Evolutionary conservation across 2,329 filamentous ascomycete genomes (phyloP).

Genomic region (Thelonectria blattea): DNA sequence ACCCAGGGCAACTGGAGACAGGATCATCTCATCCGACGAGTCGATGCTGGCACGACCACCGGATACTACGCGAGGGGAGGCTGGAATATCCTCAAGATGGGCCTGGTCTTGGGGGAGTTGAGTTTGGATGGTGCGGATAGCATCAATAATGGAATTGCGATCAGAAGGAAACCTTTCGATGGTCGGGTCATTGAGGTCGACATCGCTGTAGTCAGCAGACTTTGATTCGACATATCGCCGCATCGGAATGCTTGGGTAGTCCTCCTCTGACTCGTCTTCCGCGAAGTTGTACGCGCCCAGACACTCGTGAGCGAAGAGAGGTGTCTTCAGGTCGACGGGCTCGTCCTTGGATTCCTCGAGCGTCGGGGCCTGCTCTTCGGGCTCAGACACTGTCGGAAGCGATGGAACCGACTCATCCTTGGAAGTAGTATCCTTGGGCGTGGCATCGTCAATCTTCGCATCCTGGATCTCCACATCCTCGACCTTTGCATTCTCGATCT

Average conservation of each 20-base stretch:
- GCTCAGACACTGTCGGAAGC: neutral
- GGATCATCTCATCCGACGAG: slow-evolving; percentile 43
- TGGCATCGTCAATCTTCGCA: too few relatives aligned
- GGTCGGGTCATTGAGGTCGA: slow-evolving; percentile 54
- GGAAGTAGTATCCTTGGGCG: neutral
- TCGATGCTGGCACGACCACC: slow-evolving; percentile 46
- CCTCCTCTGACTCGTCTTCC: slow-evolving; percentile 41
- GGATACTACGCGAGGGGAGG: slow-evolving; percentile 45
- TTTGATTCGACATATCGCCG: slow-evolving; percentile 23
- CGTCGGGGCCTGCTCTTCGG: neutral
- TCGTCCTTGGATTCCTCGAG: slow-evolving; percentile 22
- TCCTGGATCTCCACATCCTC: too few relatives aligned
- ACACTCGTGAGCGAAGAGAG: slow-evolving; percentile 56
- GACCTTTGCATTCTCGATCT: too few relatives aligned
- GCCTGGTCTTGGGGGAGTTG: slow-evolving; percentile 50
- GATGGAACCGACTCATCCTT: slow-evolving; percentile 4
- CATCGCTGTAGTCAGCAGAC: slow-evolving; percentile 28
- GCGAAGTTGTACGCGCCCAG: slow-evolving; percentile 49
- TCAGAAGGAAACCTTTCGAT: slow-evolving; percentile 56
- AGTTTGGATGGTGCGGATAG: slow-evolving; percentile 54
- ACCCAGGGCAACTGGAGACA: slow-evolving; percentile 45
- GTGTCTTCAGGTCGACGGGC: slow-evolving; percentile 39
- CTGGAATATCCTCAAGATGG: slow-evolving; percentile 44
- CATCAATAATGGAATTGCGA: slow-evolving; percentile 51
- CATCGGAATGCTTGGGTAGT: slow-evolving; percentile 26